Percentiles rank a stretch among this genome's conserved stretches.
phyloP scores from a whole-genome alignment of 1,284 basidiomycete species.

The Tylopilus orsonianus region DNA sequence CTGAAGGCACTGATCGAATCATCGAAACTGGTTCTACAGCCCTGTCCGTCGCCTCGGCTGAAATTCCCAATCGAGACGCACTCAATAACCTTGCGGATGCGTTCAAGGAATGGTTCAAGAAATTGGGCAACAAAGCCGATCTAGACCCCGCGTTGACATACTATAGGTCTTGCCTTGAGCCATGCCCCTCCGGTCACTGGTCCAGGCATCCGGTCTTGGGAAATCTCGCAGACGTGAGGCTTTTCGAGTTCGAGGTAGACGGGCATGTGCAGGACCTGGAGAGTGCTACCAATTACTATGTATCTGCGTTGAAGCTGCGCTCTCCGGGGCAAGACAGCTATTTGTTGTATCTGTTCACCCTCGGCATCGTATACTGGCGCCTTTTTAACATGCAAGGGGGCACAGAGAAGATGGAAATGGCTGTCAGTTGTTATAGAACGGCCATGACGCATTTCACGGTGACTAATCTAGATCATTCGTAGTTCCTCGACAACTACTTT shows the following conservation, averaged over 20 bases:
- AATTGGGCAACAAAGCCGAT: slow-evolving; percentile 18
- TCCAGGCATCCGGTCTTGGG: slow-evolving; percentile 16
- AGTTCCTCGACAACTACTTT: slow-evolving; percentile 25
- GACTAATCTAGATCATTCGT: slow-evolving; percentile 18
- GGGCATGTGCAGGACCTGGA: slow-evolving; percentile 23
- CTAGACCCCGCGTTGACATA: slow-evolving; percentile 19
- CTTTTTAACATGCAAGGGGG: slow-evolving; percentile 14
- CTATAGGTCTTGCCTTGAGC: slow-evolving; percentile 21
- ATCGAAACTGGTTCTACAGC: slow-evolving; percentile 17
- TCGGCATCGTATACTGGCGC: slow-evolving; percentile 9
- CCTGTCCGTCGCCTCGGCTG: slow-evolving; percentile 4
- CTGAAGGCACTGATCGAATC: slow-evolving; percentile 20
- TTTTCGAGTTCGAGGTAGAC: slow-evolving; percentile 18
- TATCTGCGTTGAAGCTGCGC: slow-evolving; percentile 17
- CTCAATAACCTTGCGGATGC: slow-evolving; percentile 26
- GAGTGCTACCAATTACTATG: slow-evolving; percentile 10
- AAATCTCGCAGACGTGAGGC: slow-evolving; percentile 19
- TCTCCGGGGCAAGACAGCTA: slow-evolving; percentile 21
- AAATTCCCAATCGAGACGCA: slow-evolving; percentile 18
- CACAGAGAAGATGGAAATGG: slow-evolving; percentile 16
- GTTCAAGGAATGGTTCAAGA: slow-evolving; percentile 18
- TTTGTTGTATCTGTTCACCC: slow-evolving; percentile 7
- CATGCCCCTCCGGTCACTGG: slow-evolving; percentile 27
- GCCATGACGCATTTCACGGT: slow-evolving; percentile 22
- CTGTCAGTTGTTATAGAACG: slow-evolving; percentile 16